Evolutionary conservation across 345 rosid genomes (phyloP).

Genomic region (Geranium rotundifolium): DNA sequence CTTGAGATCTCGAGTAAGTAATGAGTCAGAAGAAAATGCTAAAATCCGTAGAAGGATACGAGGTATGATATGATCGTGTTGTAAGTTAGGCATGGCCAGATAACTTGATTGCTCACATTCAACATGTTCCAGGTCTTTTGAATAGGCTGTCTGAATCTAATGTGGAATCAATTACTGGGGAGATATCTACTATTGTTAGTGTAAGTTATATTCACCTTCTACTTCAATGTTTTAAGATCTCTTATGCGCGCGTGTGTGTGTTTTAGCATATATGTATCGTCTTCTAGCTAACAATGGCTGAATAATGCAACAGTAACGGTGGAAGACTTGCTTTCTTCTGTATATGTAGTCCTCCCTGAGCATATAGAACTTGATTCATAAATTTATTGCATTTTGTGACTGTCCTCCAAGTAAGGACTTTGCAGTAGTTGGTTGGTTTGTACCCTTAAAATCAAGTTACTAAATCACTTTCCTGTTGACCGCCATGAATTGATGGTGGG

Average conservation of each 20-base stretch:
- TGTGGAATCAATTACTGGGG: conserved; percentile 73
- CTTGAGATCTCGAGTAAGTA: conserved; percentile 41
- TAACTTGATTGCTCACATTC: conserved; percentile 9
- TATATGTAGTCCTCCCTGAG: too few relatives aligned
- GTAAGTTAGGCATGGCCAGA: conserved; percentile 4
- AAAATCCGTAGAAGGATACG: conserved; percentile 60
- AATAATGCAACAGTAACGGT: too few relatives aligned
- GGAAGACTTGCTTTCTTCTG: background rate
- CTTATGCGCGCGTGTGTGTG: background rate
- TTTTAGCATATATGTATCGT: background rate
- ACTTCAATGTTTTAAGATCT: background rate
- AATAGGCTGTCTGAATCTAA: conserved; percentile 79
- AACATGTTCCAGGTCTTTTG: conserved; percentile 56
- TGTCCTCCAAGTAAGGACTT: background rate
- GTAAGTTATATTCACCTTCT: conserved; percentile 28
- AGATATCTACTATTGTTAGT: conserved; percentile 48
- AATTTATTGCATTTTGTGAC: too few relatives aligned
- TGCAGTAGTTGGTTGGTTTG: background rate
- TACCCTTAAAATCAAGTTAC: background rate
- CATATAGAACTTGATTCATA: too few relatives aligned
- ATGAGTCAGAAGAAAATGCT: conserved; percentile 55
- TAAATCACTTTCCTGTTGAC: background rate
- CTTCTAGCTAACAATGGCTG: background rate
- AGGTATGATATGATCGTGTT: conserved; percentile 34
- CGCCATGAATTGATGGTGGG: background rate